phyloP scores from a whole-genome alignment of 73 alveolate genomes.

The Paramecium primaurelia region DNA sequence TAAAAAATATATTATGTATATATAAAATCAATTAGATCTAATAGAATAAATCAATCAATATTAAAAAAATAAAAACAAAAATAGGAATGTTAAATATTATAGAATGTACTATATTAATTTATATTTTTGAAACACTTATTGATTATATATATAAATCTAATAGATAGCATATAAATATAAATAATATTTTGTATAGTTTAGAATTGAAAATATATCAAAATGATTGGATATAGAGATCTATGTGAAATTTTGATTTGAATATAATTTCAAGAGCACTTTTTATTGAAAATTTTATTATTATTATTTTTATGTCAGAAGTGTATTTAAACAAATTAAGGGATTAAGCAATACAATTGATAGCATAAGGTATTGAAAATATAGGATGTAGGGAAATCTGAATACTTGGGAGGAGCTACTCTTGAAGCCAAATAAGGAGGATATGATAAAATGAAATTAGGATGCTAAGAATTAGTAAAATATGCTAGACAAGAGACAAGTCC shows the following conservation, averaged over 20 bases:
- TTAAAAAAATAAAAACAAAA: background rate
- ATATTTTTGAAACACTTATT: background rate
- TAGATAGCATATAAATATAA: background rate
- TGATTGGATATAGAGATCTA: background rate
- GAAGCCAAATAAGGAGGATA: background rate
- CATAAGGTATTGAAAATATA: background rate
- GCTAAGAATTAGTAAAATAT: background rate
- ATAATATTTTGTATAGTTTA: background rate
- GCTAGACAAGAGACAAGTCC: background rate
- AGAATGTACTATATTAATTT: background rate
- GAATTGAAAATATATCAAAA: background rate
- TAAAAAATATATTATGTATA: background rate
- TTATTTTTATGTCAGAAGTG: background rate
- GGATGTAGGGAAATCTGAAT: background rate
- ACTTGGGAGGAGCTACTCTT: background rate
- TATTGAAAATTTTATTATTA: background rate
- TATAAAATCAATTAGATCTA: background rate
- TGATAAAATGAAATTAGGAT: background rate
- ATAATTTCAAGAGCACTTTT: constrained; percentile 22
- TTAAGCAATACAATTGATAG: background rate
- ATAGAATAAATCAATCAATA: background rate
- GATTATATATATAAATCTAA: no score
- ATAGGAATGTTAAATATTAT: background rate
- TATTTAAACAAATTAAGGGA: constrained; percentile 15
- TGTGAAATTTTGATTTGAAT: background rate